phyloP scores from a whole-genome alignment of 2,329 filamentous ascomycete species.

The Aspergillus sp. region DNA sequence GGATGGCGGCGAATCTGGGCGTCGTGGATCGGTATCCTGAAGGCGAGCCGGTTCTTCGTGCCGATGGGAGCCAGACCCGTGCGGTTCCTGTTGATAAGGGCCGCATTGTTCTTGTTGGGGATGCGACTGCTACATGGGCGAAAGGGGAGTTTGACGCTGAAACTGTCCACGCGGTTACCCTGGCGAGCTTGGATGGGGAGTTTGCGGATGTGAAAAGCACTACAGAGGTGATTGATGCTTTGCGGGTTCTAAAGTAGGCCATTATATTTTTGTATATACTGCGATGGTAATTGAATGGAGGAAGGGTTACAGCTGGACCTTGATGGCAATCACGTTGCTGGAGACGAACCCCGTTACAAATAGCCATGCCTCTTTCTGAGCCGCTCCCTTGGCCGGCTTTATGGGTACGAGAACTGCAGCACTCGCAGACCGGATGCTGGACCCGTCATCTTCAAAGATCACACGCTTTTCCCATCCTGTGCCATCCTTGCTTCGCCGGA shows the following conservation, averaged over 20 bases:
- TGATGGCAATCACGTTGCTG: conserved; percentile 50
- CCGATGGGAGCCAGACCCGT: conserved; percentile 14
- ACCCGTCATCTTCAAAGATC: conserved; percentile 60
- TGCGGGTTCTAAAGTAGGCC: conserved; percentile 15
- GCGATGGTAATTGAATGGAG: not conserved
- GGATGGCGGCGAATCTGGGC: conserved; percentile 50
- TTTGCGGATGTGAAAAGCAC: conserved; percentile 46
- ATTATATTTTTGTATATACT: not conserved
- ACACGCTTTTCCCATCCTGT: conserved; percentile 46
- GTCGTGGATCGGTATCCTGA: conserved; percentile 35
- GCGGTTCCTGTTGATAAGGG: conserved; percentile 24
- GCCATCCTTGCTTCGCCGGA: conserved; percentile 22
- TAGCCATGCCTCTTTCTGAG: conserved; percentile 53
- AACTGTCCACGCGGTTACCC: conserved; percentile 45
- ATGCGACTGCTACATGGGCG: conserved; percentile 49
- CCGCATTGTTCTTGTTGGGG: conserved; percentile 44
- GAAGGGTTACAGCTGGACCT: conserved; percentile 47
- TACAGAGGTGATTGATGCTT: conserved; percentile 34
- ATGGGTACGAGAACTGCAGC: conserved; percentile 55
- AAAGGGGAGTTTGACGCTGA: conserved; percentile 48
- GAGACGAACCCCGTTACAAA: conserved; percentile 59
- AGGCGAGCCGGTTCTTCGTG: not conserved
- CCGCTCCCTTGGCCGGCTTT: conserved; percentile 44
- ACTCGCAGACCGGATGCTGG: conserved; percentile 50
- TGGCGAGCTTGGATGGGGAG: conserved; percentile 47